These are phyloP conservation scores for Fusarium stilboides DNA, from an alignment of 2,329 filamentous ascomycete species.

Conservation along the genomic window DNA sequence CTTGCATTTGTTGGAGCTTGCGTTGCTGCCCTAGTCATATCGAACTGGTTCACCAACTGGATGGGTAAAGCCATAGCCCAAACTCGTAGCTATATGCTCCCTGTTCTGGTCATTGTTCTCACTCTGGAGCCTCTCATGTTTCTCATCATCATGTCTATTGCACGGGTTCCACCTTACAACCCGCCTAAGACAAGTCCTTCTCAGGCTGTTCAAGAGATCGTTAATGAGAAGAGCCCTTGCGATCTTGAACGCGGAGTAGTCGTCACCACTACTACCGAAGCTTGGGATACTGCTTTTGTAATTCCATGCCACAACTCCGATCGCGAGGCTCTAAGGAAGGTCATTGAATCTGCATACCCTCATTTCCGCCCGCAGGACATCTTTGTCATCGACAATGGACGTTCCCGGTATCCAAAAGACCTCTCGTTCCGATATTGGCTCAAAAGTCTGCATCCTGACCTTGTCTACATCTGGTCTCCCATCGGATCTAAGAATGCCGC, in stretches of 20 bases:
- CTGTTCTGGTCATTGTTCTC: slow-evolving; percentile 13
- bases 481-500: slow-evolving; percentile 16
- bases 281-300: slow-evolving; percentile 7
- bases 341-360: not conserved
- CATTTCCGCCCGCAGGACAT: slow-evolving; percentile 19
- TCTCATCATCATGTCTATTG: slow-evolving; percentile 18
- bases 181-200: not conserved
- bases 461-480: slow-evolving; percentile 15
- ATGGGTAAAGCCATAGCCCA: slow-evolving; percentile 9
- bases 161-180: not conserved
- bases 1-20: slow-evolving; percentile 5
- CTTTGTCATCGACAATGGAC: slow-evolving; percentile 13
- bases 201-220: accelerated
- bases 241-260: not conserved
- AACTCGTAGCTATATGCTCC: slow-evolving; percentile 3
- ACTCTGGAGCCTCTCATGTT: slow-evolving; percentile 20
- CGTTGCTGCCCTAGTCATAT: not conserved
- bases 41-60: slow-evolving; percentile 5
- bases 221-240: not conserved
- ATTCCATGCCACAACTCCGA: slow-evolving; percentile 15
- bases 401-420: slow-evolving; percentile 5
- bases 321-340: slow-evolving; percentile 5
- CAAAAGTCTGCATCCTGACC: not conserved
- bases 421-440: slow-evolving; percentile 14
- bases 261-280: accelerated